These are phyloP conservation scores for Microdochium trichocladiopsis DNA, from an alignment of 2,329 filamentous ascomycete genomes.

Conservation along the genomic window DNA sequence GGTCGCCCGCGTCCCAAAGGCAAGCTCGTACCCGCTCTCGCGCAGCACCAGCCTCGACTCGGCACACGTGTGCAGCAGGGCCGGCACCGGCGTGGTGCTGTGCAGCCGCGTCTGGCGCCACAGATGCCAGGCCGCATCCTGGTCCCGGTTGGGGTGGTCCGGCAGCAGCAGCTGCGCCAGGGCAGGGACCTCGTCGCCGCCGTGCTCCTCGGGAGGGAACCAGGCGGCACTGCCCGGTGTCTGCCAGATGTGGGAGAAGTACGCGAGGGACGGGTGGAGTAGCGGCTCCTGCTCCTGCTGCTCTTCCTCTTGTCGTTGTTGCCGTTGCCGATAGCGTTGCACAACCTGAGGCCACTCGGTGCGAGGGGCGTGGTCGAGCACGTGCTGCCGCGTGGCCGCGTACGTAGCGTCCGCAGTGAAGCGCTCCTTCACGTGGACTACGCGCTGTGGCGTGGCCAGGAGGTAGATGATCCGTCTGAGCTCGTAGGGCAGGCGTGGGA, in stretches of 20 bases:
- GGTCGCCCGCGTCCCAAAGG: slow-evolving; percentile 10
- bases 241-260: slow-evolving; percentile 10
- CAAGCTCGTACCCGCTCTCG: slow-evolving; percentile 9
- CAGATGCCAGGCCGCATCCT: slow-evolving; percentile 6
- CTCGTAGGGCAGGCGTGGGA: slow-evolving; percentile 8
- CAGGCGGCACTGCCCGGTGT: slow-evolving; percentile 1
- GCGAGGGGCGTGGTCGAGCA: background rate
- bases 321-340: no score
- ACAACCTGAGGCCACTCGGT: background rate
- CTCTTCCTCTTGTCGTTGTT: slow-evolving; percentile 3
- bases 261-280: slow-evolving; percentile 8
- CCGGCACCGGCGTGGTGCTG: slow-evolving; percentile 12
- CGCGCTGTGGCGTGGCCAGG: slow-evolving; percentile 10
- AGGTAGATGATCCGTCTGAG: slow-evolving; percentile 11
- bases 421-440: slow-evolving; percentile 8
- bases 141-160: slow-evolving; percentile 3
- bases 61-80: slow-evolving; percentile 15
- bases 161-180: slow-evolving; percentile 7
- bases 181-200: slow-evolving; percentile 2
- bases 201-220: slow-evolving; percentile 5
- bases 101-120: slow-evolving; percentile 6
- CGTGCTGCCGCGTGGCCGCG: slow-evolving; percentile 2
- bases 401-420: background rate
- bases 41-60: slow-evolving; percentile 17
- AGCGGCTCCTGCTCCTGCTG: slow-evolving; percentile 2